Percentiles rank a stretch among this genome's conserved stretches.
Evolutionary conservation across 1,284 basidiomycete species (phyloP).

Genomic region (Malassezia nana): DNA sequence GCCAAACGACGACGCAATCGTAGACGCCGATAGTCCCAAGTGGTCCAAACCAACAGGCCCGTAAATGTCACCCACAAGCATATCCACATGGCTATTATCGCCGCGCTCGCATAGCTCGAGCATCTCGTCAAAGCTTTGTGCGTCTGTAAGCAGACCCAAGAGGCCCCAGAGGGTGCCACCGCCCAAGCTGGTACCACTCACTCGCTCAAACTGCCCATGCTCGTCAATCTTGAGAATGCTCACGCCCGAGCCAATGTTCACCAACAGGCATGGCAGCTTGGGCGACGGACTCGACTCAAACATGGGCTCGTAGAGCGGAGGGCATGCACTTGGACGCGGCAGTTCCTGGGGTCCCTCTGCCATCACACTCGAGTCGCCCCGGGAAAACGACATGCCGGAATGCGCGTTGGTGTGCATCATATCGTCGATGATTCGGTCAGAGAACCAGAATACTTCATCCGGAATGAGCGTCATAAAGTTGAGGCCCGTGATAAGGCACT

Average conservation of each 20-base stretch:
- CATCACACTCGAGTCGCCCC: constrained; percentile 13
- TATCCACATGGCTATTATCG: constrained; percentile 88
- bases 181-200: constrained; percentile 90
- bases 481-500: constrained; percentile 89
- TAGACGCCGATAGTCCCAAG: constrained; percentile 81
- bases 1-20: constrained; percentile 94
- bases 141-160: constrained; percentile 83
- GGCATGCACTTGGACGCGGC: constrained; percentile 80
- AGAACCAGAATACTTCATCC: constrained; percentile 97
- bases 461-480: constrained; percentile 95
- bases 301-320: constrained; percentile 76
- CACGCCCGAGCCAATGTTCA: constrained; percentile 96
- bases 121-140: constrained; percentile 98
- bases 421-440: constrained; percentile 73
- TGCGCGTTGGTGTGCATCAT: constrained; percentile 18
- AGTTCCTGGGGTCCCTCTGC: constrained; percentile 49
- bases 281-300: constrained; percentile 63
- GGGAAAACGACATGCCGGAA: not conserved
- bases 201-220: constrained; percentile 86
- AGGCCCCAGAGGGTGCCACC: constrained; percentile 99
- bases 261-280: constrained; percentile 87
- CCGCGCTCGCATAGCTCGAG: constrained; percentile 81
- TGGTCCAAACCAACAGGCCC: constrained; percentile 59
- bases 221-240: constrained; percentile 95
- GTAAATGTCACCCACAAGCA: constrained; percentile 99